Percentiles rank a stretch among this genome's conserved stretches.
Evolutionary conservation across 2,329 filamentous ascomycete genomes (phyloP).

Genomic region (Trichoderma asperellum): DNA sequence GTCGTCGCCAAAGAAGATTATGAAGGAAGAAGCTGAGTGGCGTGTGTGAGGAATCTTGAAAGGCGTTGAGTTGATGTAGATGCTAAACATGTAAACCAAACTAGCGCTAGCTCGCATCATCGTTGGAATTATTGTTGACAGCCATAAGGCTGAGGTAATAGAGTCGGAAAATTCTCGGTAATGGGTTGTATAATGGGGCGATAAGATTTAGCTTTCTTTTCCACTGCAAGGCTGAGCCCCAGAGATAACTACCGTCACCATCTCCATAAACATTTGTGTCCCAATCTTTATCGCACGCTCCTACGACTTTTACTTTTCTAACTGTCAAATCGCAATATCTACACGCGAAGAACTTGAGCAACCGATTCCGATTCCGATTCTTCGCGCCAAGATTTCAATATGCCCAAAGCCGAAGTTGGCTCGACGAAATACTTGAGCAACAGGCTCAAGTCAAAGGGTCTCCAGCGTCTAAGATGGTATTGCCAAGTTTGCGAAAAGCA

Average conservation of each 20-base stretch:
- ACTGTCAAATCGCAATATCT: not conserved
- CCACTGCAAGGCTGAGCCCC: slow-evolving; percentile 28
- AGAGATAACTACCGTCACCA: not conserved
- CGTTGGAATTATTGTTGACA: slow-evolving; percentile 14
- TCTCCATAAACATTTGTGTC: not conserved
- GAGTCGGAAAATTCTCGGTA: not conserved
- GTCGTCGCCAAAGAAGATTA: not conserved
- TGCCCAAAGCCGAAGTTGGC: slow-evolving; percentile 92
- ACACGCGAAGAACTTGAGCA: not conserved
- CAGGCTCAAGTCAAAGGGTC: slow-evolving; percentile 80
- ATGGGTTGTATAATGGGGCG: not conserved
- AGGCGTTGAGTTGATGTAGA: slow-evolving; percentile 3
- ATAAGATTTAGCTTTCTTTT: slow-evolving; percentile 27
- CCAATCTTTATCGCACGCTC: not conserved
- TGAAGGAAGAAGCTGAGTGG: not conserved
- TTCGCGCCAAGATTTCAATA: slow-evolving; percentile 52
- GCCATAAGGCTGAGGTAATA: slow-evolving; percentile 19
- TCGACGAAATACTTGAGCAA: slow-evolving; percentile 90
- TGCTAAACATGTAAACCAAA: not conserved
- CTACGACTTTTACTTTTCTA: not conserved
- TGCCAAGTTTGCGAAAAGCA: slow-evolving; percentile 75
- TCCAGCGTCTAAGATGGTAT: slow-evolving; percentile 87
- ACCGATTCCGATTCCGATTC: too few relatives aligned
- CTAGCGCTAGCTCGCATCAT: not conserved
- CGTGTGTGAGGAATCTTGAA: not conserved